phyloP scores from a whole-genome alignment of 257 asterid species.

The Ilex aquifolium region DNA sequence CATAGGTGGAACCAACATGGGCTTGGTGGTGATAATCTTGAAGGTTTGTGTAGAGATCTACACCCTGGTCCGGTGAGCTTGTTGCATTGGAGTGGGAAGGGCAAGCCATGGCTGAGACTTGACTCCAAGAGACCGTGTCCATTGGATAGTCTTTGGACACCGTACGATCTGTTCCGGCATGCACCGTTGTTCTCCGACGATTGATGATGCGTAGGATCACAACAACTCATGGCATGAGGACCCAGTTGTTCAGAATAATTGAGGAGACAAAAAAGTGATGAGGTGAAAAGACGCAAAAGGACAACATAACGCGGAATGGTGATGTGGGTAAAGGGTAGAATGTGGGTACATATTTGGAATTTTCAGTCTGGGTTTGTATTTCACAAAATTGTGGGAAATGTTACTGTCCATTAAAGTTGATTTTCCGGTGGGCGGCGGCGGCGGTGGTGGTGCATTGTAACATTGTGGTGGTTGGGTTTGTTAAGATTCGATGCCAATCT shows the following conservation, averaged over 20 bases:
- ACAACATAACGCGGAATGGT: slow-evolving; percentile 14
- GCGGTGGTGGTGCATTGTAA: slow-evolving; percentile 15
- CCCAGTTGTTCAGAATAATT: slow-evolving; percentile 9
- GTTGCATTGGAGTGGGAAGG: slow-evolving; percentile 89
- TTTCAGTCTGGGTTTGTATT: neutral
- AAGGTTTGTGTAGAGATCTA: slow-evolving; percentile 64
- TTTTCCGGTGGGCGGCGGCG: slow-evolving; percentile 3
- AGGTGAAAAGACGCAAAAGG: slow-evolving; percentile 26
- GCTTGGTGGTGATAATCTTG: slow-evolving; percentile 71
- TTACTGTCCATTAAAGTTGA: neutral
- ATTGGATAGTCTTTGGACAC: slow-evolving; percentile 73
- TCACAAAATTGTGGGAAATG: neutral
- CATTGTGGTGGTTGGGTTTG: slow-evolving; percentile 12
- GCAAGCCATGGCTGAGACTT: slow-evolving; percentile 83
- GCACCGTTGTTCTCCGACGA: slow-evolving; percentile 52
- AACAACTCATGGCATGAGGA: no score
- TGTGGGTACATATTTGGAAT: slow-evolving; percentile 5
- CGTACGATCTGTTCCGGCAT: slow-evolving; percentile 62
- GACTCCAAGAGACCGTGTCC: slow-evolving; percentile 76
- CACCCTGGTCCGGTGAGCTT: slow-evolving; percentile 89
- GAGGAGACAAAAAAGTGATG: slow-evolving; percentile 23
- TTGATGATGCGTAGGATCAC: slow-evolving; percentile 21
- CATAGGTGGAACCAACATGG: slow-evolving; percentile 93
- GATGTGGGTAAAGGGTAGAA: slow-evolving; percentile 22
- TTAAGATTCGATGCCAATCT: slow-evolving; percentile 12